These are phyloP conservation scores for Penicillium malachiteum DNA, from an alignment of 495 filamentous ascomycete species.

Conservation along the genomic window DNA sequence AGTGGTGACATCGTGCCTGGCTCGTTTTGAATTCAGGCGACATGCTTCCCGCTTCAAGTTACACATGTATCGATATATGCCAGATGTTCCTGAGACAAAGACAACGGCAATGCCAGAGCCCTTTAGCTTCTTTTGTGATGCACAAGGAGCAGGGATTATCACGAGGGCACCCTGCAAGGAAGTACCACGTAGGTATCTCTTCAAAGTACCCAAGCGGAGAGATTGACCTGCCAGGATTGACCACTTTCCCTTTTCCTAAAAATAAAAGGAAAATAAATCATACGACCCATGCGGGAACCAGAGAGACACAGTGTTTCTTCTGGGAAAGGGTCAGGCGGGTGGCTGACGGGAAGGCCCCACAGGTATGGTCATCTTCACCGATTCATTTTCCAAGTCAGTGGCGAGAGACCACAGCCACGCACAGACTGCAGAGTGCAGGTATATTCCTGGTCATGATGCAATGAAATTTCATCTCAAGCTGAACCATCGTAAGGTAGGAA, in stretches of 20 bases:
- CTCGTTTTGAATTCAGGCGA: background rate
- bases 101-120: background rate
- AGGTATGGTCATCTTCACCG: conserved; percentile 1
- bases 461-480: background rate
- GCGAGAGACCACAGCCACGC: background rate
- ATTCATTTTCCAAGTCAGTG: background rate
- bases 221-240: background rate
- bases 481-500: too few relatives aligned
- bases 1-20: background rate
- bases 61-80: conserved; percentile 4
- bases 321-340: background rate
- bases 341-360: conserved; percentile 1
- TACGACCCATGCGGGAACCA: background rate
- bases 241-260: too few relatives aligned
- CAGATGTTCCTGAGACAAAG: background rate
- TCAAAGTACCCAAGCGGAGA: background rate
- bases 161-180: background rate
- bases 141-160: background rate
- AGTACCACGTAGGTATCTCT: background rate
- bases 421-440: conserved; percentile 1
- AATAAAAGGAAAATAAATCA: background rate
- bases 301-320: background rate
- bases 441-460: background rate
- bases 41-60: conserved; percentile 12
- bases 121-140: background rate